phyloP scores from a whole-genome alignment of 1,284 basidiomycete species.

The Cerioporus squamosus region DNA sequence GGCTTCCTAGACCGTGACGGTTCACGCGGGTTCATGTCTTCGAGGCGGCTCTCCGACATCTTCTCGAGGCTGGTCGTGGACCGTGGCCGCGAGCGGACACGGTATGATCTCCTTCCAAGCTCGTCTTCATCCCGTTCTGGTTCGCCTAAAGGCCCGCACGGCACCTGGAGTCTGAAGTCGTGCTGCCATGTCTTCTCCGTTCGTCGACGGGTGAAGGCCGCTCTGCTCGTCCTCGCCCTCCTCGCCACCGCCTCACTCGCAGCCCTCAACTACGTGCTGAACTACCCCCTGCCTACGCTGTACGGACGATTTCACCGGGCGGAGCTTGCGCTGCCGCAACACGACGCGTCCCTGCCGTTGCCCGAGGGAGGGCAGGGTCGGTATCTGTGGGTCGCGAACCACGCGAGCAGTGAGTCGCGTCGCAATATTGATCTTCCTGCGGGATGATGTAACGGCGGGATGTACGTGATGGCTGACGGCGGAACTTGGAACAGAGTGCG shows the following conservation, averaged over 20 bases:
- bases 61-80: neutral
- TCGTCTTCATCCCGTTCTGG: neutral
- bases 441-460: conserved; percentile 28
- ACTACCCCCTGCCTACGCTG: conserved; percentile 42
- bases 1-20: neutral
- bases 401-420: conserved; percentile 41
- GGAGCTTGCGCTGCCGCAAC: conserved; percentile 50
- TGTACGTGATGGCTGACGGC: neutral
- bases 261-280: conserved; percentile 7
- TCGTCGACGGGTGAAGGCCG: conserved; percentile 5
- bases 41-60: neutral
- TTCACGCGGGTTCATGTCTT: neutral
- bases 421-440: neutral
- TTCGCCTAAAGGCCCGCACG: neutral
- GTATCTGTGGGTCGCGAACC: conserved; percentile 53
- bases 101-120: conserved; percentile 11
- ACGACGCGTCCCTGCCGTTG: conserved; percentile 41
- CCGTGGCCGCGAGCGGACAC: neutral
- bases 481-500: conserved; percentile 32
- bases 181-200: neutral
- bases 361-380: conserved; percentile 47
- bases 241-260: neutral
- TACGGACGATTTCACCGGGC: conserved; percentile 48
- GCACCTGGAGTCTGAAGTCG: neutral
- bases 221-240: conserved; percentile 5